Evolutionary conservation across 192 early-diverging fungal species (phyloP).

Genomic region (Rhizophagus prolifer): DNA sequence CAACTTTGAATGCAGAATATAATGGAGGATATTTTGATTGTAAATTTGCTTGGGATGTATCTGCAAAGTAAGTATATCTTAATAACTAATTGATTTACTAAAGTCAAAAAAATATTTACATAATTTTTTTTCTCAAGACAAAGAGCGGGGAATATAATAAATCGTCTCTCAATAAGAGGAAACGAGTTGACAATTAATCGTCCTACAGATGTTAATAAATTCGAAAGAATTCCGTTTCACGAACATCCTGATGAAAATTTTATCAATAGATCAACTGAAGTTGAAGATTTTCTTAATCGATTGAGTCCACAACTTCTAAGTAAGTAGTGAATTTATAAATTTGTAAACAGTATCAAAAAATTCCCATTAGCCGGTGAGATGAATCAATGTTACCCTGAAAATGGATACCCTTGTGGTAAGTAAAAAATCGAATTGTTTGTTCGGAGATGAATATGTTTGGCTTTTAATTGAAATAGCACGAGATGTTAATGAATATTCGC

Average conservation of each 20-base stretch:
- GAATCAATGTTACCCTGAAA: not conserved
- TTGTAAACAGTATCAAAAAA: not conserved
- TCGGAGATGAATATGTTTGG: not conserved
- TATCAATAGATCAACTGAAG: not conserved
- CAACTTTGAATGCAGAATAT: slow-evolving; percentile 1
- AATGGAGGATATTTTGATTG: slow-evolving; percentile 17
- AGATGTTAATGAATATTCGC: not conserved
- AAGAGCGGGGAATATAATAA: not conserved
- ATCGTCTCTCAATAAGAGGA: not conserved
- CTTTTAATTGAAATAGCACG: not conserved
- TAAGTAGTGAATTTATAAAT: not conserved
- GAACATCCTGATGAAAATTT: not conserved
- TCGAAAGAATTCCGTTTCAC: not conserved
- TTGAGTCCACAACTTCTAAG: not conserved
- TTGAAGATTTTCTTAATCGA: not conserved
- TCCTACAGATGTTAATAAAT: not conserved
- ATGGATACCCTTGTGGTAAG: not conserved
- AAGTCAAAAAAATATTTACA: not conserved
- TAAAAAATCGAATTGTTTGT: not conserved
- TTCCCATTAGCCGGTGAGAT: not conserved
- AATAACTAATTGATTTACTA: not conserved
- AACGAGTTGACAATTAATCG: not conserved
- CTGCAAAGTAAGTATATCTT: not conserved
- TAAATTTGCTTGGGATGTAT: slow-evolving; percentile 14
- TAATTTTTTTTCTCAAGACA: not conserved